phyloP scores from a whole-genome alignment of 2,329 filamentous ascomycete species.

The Trichoderma sp. region DNA sequence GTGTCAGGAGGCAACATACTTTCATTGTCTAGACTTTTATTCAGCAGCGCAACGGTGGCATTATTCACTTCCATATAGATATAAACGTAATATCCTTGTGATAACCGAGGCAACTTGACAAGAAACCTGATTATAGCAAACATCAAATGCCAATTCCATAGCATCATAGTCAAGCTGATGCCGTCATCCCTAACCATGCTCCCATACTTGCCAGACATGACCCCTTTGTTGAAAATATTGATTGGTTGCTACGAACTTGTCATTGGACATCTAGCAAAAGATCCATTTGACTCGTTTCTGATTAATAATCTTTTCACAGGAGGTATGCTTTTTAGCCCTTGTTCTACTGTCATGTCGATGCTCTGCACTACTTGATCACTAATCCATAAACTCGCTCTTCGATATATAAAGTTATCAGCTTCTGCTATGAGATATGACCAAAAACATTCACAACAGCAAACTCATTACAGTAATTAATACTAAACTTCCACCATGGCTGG shows the following conservation, averaged over 20 bases:
- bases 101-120: not conserved
- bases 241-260: not conserved
- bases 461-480: fast-evolving
- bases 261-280: not conserved
- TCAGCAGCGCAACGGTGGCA: not conserved
- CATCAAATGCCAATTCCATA: not conserved
- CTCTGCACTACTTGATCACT: not conserved
- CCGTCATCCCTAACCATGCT: not conserved
- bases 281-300: not conserved
- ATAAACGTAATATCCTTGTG: not conserved
- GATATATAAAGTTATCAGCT: not conserved
- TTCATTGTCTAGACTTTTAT: not conserved
- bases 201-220: not conserved
- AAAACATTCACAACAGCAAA: not conserved
- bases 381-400: not conserved
- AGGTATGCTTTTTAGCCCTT: not conserved
- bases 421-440: not conserved
- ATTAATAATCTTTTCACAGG: not conserved
- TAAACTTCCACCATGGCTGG: not conserved
- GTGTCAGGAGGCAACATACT: not conserved
- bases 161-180: not conserved
- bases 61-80: not conserved
- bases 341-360: not conserved
- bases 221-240: not conserved
- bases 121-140: not conserved